A percentile compares a stretch with the other conserved stretches of the same genome.
phyloP scores from a whole-genome alignment of 352 stramenopile genomes.

The Phytophthora rubi region DNA sequence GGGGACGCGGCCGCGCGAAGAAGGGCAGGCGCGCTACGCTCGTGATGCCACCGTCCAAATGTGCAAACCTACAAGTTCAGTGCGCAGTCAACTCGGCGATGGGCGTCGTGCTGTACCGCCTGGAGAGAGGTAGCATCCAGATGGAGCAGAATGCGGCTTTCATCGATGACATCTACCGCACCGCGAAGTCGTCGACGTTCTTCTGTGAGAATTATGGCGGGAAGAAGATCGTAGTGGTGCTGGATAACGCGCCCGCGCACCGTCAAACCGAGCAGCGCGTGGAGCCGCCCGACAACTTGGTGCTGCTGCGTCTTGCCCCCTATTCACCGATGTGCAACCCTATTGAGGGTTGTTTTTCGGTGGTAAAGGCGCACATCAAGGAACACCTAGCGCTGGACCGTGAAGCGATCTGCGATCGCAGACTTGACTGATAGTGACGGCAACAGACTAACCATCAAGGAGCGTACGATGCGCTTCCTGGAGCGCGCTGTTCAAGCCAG shows the following conservation, averaged over 20 bases:
- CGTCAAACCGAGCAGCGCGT: background rate
- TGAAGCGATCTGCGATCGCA: too few relatives aligned
- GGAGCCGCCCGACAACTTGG: too few relatives aligned
- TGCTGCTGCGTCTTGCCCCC: too few relatives aligned
- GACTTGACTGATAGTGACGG: too few relatives aligned
- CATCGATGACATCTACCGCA: constrained; percentile 1
- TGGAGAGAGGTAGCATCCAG: background rate
- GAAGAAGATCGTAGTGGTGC: constrained; percentile 4
- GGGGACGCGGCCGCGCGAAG: background rate
- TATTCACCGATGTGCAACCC: too few relatives aligned
- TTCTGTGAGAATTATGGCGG: constrained; percentile 2
- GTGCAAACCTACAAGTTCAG: constrained; percentile 13
- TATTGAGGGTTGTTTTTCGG: too few relatives aligned
- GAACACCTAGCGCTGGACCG: too few relatives aligned
- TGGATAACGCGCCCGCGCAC: background rate
- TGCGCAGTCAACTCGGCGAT: constrained; percentile 1
- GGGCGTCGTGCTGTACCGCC: constrained; percentile 3
- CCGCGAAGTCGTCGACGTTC: background rate
- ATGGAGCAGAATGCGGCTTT: constrained; percentile 1
- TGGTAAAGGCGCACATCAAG: too few relatives aligned
- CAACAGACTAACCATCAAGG: too few relatives aligned
- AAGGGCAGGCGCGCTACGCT: background rate
- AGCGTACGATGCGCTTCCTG: too few relatives aligned
- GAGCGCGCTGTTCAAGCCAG: too few relatives aligned
- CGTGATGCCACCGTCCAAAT: constrained; percentile 3